Evolutionary conservation across 345 rosid species (phyloP).

Genomic region (Acer saccharum): DNA sequence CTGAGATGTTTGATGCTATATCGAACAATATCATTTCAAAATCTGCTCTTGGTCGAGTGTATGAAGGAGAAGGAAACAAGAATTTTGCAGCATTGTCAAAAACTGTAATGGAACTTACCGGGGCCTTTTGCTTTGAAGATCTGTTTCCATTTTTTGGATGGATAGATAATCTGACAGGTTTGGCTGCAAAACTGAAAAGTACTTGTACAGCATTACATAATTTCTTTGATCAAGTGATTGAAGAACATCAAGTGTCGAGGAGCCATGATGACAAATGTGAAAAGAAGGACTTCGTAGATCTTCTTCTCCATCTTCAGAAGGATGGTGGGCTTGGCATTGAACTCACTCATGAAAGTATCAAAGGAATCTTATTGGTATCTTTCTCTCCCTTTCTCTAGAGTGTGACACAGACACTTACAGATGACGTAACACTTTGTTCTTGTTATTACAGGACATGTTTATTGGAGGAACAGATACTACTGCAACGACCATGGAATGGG

Average conservation of each 20-base stretch:
- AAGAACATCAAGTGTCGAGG: constrained; percentile 2
- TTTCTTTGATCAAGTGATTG: constrained; percentile 16
- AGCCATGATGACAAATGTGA: not conserved
- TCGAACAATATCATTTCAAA: constrained; percentile 14
- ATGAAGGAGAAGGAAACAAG: not conserved
- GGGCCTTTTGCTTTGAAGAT: constrained; percentile 26
- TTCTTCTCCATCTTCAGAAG: constrained; percentile 18
- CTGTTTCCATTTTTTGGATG: not conserved
- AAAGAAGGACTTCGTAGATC: constrained; percentile 12
- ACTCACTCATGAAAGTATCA: constrained; percentile 9
- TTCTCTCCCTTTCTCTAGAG: no score
- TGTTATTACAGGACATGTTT: constrained; percentile 16
- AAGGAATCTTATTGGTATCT: constrained; percentile 15
- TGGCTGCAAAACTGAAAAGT: not conserved
- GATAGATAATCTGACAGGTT: constrained; percentile 11
- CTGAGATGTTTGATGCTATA: constrained; percentile 14
- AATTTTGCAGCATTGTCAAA: constrained; percentile 9
- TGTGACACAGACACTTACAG: no score
- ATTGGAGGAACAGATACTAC: constrained; percentile 15
- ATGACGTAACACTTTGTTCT: not conserved
- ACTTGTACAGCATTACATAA: not conserved
- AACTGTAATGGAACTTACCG: constrained; percentile 7
- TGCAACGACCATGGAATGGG: constrained; percentile 13
- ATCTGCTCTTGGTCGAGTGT: constrained; percentile 16
- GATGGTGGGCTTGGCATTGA: not conserved